phyloP scores from a whole-genome alignment of 2,329 filamentous ascomycete genomes.

The Lecanicillium sp. region DNA sequence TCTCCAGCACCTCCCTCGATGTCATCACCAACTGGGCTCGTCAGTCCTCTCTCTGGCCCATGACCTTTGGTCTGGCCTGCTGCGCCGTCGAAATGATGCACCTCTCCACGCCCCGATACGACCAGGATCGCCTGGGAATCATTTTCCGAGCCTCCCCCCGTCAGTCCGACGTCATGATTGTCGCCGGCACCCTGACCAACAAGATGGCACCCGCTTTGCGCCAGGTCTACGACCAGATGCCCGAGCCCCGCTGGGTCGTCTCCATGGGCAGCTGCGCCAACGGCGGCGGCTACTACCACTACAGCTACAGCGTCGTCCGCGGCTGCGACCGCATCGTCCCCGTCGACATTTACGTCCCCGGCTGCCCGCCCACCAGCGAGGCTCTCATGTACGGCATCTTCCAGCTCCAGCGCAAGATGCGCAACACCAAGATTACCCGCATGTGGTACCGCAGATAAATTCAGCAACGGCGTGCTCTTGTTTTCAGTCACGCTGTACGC shows the following conservation, averaged over 20 bases:
- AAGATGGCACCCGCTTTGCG: slow-evolving; percentile 91
- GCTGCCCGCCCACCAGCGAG: slow-evolving; percentile 57
- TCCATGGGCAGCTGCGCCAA: slow-evolving; percentile 83
- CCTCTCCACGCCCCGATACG: slow-evolving; percentile 78
- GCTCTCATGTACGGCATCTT: slow-evolving; percentile 65
- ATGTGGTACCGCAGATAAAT: slow-evolving; percentile 52
- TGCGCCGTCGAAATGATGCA: slow-evolving; percentile 94
- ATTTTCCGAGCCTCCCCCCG: slow-evolving; percentile 85
- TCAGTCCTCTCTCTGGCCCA: slow-evolving; percentile 78
- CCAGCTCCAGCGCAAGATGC: slow-evolving; percentile 70
- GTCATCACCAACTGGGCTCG: slow-evolving; percentile 77
- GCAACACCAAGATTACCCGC: slow-evolving; percentile 46
- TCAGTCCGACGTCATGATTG: slow-evolving; percentile 89
- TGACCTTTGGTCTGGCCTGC: slow-evolving; percentile 84
- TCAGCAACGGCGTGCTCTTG: too few species aligned
- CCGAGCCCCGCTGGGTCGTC: slow-evolving; percentile 78
- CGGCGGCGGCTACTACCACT: slow-evolving; percentile 81
- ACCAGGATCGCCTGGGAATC: slow-evolving; percentile 81
- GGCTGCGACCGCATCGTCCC: slow-evolving; percentile 72
- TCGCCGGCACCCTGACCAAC: slow-evolving; percentile 87
- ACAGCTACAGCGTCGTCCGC: slow-evolving; percentile 70
- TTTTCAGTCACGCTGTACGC: too few species aligned
- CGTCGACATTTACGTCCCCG: slow-evolving; percentile 73
- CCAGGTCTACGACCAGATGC: slow-evolving; percentile 95
- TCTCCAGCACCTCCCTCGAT: slow-evolving; percentile 64